Conservation (phyloP, 2,329 filamentous ascomycete genomes). For the Pyricularia pennisetigena region DNA sequence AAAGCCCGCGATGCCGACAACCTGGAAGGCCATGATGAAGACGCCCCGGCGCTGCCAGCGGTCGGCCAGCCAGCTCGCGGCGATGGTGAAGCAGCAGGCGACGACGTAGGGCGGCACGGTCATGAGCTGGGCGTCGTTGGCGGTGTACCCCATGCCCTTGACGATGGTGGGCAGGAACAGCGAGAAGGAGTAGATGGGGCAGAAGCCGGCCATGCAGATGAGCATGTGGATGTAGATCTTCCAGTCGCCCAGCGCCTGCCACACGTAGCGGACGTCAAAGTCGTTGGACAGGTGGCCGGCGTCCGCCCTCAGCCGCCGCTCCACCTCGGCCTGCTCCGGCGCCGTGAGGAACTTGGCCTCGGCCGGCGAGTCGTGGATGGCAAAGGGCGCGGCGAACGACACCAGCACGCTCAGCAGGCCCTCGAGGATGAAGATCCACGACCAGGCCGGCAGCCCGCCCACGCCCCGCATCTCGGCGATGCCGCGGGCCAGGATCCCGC, state of each 20-base stretch:
- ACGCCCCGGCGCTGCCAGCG: constrained; percentile 52
- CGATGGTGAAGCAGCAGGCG: constrained; percentile 47
- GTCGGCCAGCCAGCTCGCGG: constrained; percentile 56
- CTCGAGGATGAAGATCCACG: constrained; percentile 49
- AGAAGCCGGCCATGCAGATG: constrained; percentile 15
- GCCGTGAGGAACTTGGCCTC: constrained; percentile 36
- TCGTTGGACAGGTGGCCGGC: constrained; percentile 41
- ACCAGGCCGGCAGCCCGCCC: constrained; percentile 40
- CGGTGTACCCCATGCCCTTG: constrained; percentile 16
- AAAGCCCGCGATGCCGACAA: constrained; percentile 57
- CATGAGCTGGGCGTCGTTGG: constrained; percentile 16
- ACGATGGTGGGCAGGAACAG: constrained; percentile 20
- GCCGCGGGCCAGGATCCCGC: constrained; percentile 10
- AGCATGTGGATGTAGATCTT: constrained; percentile 37
- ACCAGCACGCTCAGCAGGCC: constrained; percentile 14
- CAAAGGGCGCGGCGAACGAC: constrained; percentile 30
- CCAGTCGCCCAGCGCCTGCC: constrained; percentile 49
- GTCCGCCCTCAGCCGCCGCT: constrained; percentile 31
- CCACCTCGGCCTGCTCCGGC: constrained; percentile 31
- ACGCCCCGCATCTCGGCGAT: constrained; percentile 10
- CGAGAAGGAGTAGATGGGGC: constrained; percentile 14
- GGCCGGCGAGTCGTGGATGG: constrained; percentile 50
- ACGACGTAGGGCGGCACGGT: constrained; percentile 28
- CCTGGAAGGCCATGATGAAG: constrained; percentile 54
- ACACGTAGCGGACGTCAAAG: constrained; percentile 44